These are phyloP conservation scores for Holtermanniella nyarrowii DNA, from an alignment of 768 basidiomycete species.

Conservation along the genomic window DNA sequence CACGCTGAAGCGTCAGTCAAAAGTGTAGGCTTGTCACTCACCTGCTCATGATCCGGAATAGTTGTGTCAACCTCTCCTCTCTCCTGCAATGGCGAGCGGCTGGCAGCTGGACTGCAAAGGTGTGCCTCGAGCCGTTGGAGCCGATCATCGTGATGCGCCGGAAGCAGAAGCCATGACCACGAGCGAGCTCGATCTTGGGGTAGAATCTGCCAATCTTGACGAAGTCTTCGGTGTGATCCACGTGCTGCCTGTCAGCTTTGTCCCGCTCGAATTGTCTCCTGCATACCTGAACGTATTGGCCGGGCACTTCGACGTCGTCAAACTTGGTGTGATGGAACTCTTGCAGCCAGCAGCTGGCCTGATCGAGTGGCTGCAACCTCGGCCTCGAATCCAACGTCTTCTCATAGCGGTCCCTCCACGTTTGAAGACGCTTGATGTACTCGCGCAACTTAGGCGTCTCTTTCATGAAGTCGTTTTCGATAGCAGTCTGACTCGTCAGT, in stretches of 20 bases:
- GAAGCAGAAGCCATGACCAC: slow-evolving; percentile 76
- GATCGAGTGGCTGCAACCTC: slow-evolving; percentile 70
- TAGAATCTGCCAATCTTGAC: slow-evolving; percentile 82
- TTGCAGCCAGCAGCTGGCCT: slow-evolving; percentile 80
- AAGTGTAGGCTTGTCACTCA: slow-evolving; percentile 39
- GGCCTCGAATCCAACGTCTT: slow-evolving; percentile 69
- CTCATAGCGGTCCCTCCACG: slow-evolving; percentile 88
- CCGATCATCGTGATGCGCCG: slow-evolving; percentile 84
- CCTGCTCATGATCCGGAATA: slow-evolving; percentile 92
- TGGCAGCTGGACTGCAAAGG: slow-evolving; percentile 85
- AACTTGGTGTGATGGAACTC: slow-evolving; percentile 98
- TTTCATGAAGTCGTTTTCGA: slow-evolving; percentile 79
- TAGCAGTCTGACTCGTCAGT: slow-evolving; percentile 55
- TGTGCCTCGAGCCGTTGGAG: slow-evolving; percentile 74
- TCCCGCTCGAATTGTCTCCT: not conserved
- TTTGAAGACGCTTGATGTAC: slow-evolving; percentile 78
- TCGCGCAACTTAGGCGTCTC: slow-evolving; percentile 71
- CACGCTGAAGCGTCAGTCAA: slow-evolving; percentile 47
- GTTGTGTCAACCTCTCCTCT: slow-evolving; percentile 82
- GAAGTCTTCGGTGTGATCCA: slow-evolving; percentile 85
- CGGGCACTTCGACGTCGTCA: slow-evolving; percentile 96
- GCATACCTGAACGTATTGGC: slow-evolving; percentile 87
- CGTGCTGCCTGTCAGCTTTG: slow-evolving; percentile 52
- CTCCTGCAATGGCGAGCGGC: slow-evolving; percentile 73
- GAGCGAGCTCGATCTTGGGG: slow-evolving; percentile 79